phyloP scores from a whole-genome alignment of 495 filamentous ascomycete genomes.

The Copromyces sp. region DNA sequence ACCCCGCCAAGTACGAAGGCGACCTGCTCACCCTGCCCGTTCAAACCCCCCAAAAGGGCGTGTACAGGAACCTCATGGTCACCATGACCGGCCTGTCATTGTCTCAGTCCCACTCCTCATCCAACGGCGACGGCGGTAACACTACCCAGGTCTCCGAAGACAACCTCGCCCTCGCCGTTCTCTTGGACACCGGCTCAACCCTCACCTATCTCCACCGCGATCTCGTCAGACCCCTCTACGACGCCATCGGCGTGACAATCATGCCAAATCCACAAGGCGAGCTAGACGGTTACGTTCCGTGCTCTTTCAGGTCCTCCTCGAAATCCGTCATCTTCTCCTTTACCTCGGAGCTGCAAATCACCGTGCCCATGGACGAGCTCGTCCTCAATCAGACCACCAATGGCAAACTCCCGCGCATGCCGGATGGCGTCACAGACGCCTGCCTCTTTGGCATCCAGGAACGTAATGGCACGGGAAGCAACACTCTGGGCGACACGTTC shows the following conservation, averaged over 20 bases:
- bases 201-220: constrained; percentile 75
- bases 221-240: constrained; percentile 53
- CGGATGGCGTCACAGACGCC: constrained; percentile 44
- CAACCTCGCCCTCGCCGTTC: constrained; percentile 53
- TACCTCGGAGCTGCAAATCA: constrained; percentile 49
- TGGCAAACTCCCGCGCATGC: constrained; percentile 43
- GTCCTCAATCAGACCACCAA: constrained; percentile 50
- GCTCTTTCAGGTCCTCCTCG: constrained; percentile 49
- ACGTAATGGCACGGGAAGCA: constrained; percentile 45
- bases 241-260: constrained; percentile 43
- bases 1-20: constrained; percentile 68
- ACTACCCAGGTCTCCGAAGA: constrained; percentile 5
- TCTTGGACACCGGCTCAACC: constrained; percentile 89
- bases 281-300: constrained; percentile 63
- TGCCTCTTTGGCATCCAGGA: constrained; percentile 74
- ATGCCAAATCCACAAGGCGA: constrained; percentile 40
- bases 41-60: constrained; percentile 40
- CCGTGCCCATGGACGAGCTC: constrained; percentile 65
- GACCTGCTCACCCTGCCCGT: constrained; percentile 68
- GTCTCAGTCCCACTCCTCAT: not conserved
- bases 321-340: constrained; percentile 61
- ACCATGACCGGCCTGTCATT: constrained; percentile 52
- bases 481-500: constrained; percentile 87
- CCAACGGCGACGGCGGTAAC: constrained; percentile 27
- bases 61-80: constrained; percentile 70